A percentile compares a stretch with the other conserved stretches of the same genome.
Conservation (phyloP, 495 filamentous ascomycete species). For the Podospora didyma region DNA sequence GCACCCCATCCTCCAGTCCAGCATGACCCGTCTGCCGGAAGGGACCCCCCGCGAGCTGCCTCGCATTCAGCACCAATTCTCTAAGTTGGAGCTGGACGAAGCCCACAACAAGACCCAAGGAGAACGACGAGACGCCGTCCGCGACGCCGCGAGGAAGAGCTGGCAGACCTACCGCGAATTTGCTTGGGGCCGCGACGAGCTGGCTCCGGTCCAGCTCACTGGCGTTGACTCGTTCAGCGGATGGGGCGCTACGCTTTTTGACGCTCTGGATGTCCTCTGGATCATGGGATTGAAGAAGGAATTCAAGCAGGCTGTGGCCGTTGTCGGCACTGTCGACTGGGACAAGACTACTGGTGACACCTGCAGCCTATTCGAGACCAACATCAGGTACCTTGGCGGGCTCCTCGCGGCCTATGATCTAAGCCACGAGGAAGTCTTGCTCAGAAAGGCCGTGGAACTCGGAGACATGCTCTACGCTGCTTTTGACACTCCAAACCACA, state of each 20-base stretch:
- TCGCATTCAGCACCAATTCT: conserved; percentile 37
- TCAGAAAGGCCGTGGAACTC: conserved; percentile 77
- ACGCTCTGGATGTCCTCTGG: conserved; percentile 83
- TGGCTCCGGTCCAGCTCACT: conserved; percentile 56
- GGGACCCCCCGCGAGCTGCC: conserved; percentile 32
- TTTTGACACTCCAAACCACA: conserved; percentile 87
- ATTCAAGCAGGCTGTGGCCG: conserved; percentile 70
- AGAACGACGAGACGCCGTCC: conserved; percentile 44
- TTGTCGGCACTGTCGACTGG: conserved; percentile 74
- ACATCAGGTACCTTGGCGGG: conserved; percentile 74
- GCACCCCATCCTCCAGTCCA: conserved; percentile 30
- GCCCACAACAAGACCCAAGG: conserved; percentile 25
- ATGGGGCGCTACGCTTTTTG: conserved; percentile 86
- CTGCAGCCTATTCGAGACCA: conserved; percentile 74
- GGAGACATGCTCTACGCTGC: conserved; percentile 77
- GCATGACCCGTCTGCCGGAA: conserved; percentile 27
- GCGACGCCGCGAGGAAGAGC: conserved; percentile 60
- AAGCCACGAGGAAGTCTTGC: conserved; percentile 53
- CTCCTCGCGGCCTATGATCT: conserved; percentile 76
- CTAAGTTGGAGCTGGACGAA: conserved; percentile 26
- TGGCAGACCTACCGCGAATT: conserved; percentile 72
- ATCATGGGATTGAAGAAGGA: conserved; percentile 83
- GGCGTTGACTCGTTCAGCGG: conserved; percentile 67
- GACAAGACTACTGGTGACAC: conserved; percentile 51
- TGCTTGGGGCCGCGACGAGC: conserved; percentile 76